Evolutionary conservation across 2,329 filamentous ascomycete species (phyloP).

Genomic region (Periconia macrospinosa): DNA sequence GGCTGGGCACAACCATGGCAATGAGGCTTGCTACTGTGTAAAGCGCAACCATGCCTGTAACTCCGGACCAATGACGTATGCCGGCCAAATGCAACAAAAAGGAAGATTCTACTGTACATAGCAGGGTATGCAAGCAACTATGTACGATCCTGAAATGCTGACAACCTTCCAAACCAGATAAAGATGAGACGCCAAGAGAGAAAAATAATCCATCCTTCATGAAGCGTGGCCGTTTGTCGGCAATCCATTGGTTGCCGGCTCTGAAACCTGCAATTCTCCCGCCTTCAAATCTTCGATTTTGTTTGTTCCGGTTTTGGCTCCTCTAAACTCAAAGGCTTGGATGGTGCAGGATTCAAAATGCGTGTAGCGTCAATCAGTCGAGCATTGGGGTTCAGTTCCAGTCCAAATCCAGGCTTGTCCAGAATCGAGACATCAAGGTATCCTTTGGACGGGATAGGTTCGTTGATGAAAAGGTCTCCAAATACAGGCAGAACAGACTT

Average conservation of each 20-base stretch:
- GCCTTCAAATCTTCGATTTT: constrained; percentile 32
- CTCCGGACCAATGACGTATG: no score
- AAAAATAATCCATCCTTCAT: constrained; percentile 6
- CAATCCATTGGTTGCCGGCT: constrained; percentile 12
- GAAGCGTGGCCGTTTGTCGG: constrained; percentile 13
- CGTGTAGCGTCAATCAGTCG: constrained; percentile 76
- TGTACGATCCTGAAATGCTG: not conserved
- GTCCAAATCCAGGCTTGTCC: constrained; percentile 87
- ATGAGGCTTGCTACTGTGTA: no score
- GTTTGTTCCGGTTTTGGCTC: constrained; percentile 13
- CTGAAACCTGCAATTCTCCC: constrained; percentile 17
- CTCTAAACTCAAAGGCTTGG: constrained; percentile 42
- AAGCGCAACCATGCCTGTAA: no score
- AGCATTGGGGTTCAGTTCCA: constrained; percentile 81
- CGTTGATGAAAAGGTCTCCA: constrained; percentile 85
- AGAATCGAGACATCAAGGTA: constrained; percentile 78
- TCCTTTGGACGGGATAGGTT: constrained; percentile 83
- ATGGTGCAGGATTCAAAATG: constrained; percentile 68
- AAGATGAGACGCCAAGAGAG: constrained; percentile 3
- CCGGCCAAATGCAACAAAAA: no score
- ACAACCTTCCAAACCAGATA: not conserved
- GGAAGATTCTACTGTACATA: not conserved
- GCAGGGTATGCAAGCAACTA: not conserved
- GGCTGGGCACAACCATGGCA: no score
- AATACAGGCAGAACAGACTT: constrained; percentile 90